A percentile compares a stretch with the other conserved stretches of the same genome.
These are phyloP conservation scores for Paramecium tetraurelia DNA, from an alignment of 73 alveolate genomes.

Conservation along the genomic window DNA sequence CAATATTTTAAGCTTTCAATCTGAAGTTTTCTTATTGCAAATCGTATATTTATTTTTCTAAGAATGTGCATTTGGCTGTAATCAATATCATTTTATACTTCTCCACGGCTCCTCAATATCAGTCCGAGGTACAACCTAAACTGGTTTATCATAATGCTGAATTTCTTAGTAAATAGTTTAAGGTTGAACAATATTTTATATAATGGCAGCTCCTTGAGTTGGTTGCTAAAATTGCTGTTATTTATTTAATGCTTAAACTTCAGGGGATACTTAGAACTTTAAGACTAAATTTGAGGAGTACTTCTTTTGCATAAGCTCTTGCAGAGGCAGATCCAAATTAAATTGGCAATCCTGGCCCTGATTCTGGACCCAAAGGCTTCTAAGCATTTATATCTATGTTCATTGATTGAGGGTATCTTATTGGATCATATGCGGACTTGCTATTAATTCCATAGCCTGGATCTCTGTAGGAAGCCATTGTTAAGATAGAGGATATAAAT, in stretches of 20 bases:
- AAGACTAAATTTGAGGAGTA: neutral
- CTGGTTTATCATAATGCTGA: neutral
- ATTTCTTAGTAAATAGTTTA: neutral
- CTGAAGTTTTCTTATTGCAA: constrained; percentile 1
- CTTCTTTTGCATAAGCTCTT: constrained; percentile 20
- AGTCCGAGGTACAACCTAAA: neutral
- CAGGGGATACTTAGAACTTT: neutral
- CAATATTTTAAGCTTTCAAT: neutral
- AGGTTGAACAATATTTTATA: neutral
- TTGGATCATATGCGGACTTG: neutral
- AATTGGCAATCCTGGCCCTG: neutral
- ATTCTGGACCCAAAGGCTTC: neutral
- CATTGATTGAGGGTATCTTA: neutral
- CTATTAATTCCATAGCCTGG: neutral
- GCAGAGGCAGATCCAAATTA: neutral
- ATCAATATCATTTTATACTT: neutral
- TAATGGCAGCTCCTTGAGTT: neutral
- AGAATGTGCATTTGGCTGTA: constrained; percentile 1
- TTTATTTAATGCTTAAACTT: neutral
- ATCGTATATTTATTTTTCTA: constrained; percentile 30
- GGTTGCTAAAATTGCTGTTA: neutral
- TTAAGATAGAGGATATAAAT: neutral
- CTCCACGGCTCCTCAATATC: constrained; percentile 51
- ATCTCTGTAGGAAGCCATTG: neutral
- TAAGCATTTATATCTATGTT: neutral